Base-by-base conservation (phyloP, 495 filamentous ascomycete genomes). In the Penicillium herquei region DNA sequence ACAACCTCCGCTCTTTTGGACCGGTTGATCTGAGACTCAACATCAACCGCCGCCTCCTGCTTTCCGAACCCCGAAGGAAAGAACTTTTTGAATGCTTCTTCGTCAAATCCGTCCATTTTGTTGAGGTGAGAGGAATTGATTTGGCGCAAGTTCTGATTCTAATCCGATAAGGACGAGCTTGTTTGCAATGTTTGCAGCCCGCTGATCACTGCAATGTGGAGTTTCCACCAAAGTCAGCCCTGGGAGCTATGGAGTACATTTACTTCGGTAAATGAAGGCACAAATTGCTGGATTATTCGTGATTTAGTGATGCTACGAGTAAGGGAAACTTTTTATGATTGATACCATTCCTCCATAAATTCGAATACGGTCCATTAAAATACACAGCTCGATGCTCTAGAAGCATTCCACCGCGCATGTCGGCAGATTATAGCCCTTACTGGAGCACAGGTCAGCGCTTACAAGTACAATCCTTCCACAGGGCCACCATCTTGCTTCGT, bases 401-500 rank as follows among this genome's bases (percentile, higher is more conserved):
- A 31, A 54, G 21, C 17, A 40, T 26, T 63, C 42, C 57, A 57
- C 48, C 44, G 12, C 34, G 16, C 12, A 41, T n/a, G 3, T n/a
- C 35, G 51, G 44, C 47, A 47, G 32, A 49, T 44, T 33, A 41
- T 37, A 16, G 21, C 30, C 26, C 13, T 26, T 26, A 13, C 14
- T 6, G 31, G 51, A 59, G 26, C 34, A 46, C 39, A 39, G 43
- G 39, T 37, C 51, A 51, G 48, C 51, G 44, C 55, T 67, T 97
- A 98, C 89, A 98, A 85, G 77, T 98, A 98, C 84, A 98, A 75
- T 57, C 94, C 94, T 79, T 99, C 95, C 42, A 75, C 68, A 6
- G 95, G 95, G 71, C 96, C 95, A 59, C 93, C 92, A 76, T 99
- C 94, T 66, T 86, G 94, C 86, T 99, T 99, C 13, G 95, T 99